A percentile compares a stretch with the other conserved stretches of the same genome.
phyloP scores from a whole-genome alignment of 805 yeast genomes.

The Zygotorulaspora chibaensis region DNA sequence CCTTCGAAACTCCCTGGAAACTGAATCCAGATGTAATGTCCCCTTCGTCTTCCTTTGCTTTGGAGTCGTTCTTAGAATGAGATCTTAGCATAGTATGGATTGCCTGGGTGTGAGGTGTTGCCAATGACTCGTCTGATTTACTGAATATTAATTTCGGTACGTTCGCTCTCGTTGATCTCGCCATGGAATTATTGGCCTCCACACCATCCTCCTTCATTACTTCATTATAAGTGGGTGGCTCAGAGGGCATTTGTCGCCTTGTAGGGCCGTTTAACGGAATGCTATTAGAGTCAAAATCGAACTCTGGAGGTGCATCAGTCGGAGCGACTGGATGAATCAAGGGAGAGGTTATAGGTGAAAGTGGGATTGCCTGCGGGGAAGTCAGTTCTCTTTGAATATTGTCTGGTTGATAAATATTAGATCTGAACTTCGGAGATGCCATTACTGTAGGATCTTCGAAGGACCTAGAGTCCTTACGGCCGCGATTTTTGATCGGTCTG shows the following conservation, averaged over 20 bases:
- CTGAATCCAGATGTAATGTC: conserved; percentile 33
- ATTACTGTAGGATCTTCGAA: conserved; percentile 16
- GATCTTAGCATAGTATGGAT: neutral
- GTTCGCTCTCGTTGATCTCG: neutral
- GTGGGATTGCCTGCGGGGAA: conserved; percentile 65
- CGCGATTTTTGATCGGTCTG: conserved; percentile 8
- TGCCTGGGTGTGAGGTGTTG: neutral
- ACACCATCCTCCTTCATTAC: conserved; percentile 19
- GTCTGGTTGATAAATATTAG: conserved; percentile 55
- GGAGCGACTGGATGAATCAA: conserved; percentile 47
- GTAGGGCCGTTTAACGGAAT: neutral
- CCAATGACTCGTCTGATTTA: conserved; percentile 9
- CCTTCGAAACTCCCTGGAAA: conserved; percentile 29
- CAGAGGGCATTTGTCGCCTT: conserved; percentile 18
- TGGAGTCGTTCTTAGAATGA: neutral
- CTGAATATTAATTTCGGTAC: conserved; percentile 11
- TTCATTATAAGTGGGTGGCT: conserved; percentile 38
- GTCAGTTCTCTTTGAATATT: conserved; percentile 42
- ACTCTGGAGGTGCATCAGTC: conserved; percentile 20
- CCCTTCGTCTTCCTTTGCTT: conserved; percentile 17
- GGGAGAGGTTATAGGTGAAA: conserved; percentile 46
- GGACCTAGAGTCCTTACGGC: conserved; percentile 8
- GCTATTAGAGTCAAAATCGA: conserved; percentile 15
- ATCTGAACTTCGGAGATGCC: conserved; percentile 34
- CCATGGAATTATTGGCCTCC: neutral